A percentile compares a stretch with the other conserved stretches of the same genome.
Conservation (phyloP, 108 stramenopile species). For the Nitzschia palea region DNA sequence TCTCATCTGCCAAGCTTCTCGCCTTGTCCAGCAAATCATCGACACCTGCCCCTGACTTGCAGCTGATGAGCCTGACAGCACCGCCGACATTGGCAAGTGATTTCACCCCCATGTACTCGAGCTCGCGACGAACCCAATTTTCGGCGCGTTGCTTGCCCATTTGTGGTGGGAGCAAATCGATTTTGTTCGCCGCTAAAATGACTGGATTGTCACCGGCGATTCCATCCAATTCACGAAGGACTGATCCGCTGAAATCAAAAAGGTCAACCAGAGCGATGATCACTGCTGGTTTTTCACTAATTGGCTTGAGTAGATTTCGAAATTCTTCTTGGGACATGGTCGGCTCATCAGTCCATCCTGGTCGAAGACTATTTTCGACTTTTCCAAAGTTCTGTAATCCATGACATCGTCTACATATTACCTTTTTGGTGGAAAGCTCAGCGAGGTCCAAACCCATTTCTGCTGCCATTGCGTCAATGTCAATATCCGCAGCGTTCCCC, state of each 20-base stretch:
- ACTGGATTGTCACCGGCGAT: constrained; percentile 92
- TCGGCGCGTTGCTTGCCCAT: constrained; percentile 84
- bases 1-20: constrained; percentile 62
- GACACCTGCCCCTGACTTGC: constrained; percentile 85
- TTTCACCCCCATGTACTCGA: constrained; percentile 79
- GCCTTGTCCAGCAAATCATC: constrained; percentile 78
- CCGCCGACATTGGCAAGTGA: constrained; percentile 88
- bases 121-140: constrained; percentile 87
- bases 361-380: constrained; percentile 70
- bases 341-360: constrained; percentile 89
- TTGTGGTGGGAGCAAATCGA: constrained; percentile 77
- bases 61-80: constrained; percentile 80
- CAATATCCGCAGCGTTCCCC: constrained; percentile 34
- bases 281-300: constrained; percentile 72
- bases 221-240: constrained; percentile 81
- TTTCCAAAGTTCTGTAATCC: constrained; percentile 81
- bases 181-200: constrained; percentile 89
- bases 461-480: constrained; percentile 68
- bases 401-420: constrained; percentile 85
- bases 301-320: constrained; percentile 64
- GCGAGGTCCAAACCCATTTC: constrained; percentile 74
- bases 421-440: constrained; percentile 63
- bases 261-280: constrained; percentile 85
- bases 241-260: constrained; percentile 90
- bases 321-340: constrained; percentile 81